These are phyloP conservation scores for Protomyces inundatus DNA, from an alignment of 1,139 yeast species.

Conservation along the genomic window DNA sequence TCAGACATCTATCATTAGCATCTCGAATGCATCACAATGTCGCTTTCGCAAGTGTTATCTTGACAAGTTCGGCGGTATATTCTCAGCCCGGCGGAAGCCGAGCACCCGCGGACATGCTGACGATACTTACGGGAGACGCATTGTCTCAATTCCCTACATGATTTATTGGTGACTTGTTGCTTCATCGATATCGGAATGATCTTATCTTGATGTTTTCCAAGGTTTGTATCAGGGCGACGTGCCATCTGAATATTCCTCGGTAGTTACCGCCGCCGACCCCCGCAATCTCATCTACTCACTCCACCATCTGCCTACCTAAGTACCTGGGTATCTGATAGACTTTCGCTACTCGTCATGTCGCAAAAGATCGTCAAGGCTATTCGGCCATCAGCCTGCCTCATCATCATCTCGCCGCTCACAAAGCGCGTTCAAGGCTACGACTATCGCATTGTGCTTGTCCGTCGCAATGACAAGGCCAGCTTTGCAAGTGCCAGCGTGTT, in stretches of 20 bases:
- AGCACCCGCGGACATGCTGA: constrained; percentile 1
- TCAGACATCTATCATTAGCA: background rate
- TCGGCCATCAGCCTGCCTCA: constrained; percentile 16
- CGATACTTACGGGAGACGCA: background rate
- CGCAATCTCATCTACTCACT: background rate
- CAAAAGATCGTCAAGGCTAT: background rate
- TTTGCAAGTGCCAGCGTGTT: constrained; percentile 21
- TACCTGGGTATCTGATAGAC: too few relatives aligned
- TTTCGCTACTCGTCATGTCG: background rate
- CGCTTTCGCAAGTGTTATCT: background rate
- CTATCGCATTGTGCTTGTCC: constrained; percentile 11
- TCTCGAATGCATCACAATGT: background rate
- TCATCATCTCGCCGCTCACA: constrained; percentile 13
- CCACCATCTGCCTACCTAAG: too few relatives aligned
- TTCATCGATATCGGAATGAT: too few relatives aligned
- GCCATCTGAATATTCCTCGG: background rate
- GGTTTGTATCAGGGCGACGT: background rate
- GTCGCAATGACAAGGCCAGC: constrained; percentile 20
- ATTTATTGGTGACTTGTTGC: too few relatives aligned
- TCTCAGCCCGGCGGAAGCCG: background rate
- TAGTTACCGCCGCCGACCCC: background rate
- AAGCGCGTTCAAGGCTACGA: constrained; percentile 6
- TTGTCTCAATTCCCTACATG: background rate
- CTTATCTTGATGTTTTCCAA: too few relatives aligned
- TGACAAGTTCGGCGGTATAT: background rate